These are phyloP conservation scores for Gracilaria domingensis DNA, from an alignment of 23 red algal genomes.

Conservation along the genomic window DNA sequence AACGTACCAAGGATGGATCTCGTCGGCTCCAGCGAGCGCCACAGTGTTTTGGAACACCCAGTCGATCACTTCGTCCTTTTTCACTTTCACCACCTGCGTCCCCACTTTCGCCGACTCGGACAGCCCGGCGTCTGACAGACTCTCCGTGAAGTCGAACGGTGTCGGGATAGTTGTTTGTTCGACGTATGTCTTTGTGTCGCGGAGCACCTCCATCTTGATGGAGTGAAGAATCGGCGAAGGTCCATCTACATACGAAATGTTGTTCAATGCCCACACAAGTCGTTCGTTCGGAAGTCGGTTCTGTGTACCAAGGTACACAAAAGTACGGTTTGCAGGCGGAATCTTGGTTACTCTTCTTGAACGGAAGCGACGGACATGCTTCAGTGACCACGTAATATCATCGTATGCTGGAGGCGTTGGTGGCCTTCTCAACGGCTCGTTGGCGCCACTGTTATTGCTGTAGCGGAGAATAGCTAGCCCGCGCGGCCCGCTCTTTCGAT, in stretches of 20 bases:
- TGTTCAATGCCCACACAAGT: slow-evolving; percentile 50
- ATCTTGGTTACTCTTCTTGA: slow-evolving; percentile 2
- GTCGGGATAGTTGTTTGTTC: slow-evolving; percentile 31
- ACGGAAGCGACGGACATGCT: slow-evolving; percentile 33
- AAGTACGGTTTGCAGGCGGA: slow-evolving; percentile 1
- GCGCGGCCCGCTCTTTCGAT: not conserved
- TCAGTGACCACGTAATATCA: slow-evolving; percentile 43
- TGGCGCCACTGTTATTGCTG: slow-evolving; percentile 7
- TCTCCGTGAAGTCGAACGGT: slow-evolving; percentile 38
- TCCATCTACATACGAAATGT: slow-evolving; percentile 22
- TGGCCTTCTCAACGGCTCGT: not conserved
- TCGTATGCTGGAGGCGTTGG: not conserved
- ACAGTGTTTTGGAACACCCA: slow-evolving; percentile 63
- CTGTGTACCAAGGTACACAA: slow-evolving; percentile 58
- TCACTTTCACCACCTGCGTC: slow-evolving; percentile 52
- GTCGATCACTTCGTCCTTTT: slow-evolving; percentile 64
- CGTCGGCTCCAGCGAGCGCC: slow-evolving; percentile 18
- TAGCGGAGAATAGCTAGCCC: slow-evolving; percentile 61
- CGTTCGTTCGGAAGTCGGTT: slow-evolving; percentile 27
- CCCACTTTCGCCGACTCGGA: not conserved
- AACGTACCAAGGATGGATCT: slow-evolving; percentile 57
- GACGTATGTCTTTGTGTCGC: slow-evolving; percentile 33
- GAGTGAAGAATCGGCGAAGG: slow-evolving; percentile 49
- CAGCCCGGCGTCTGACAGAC: slow-evolving; percentile 18
- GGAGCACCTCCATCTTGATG: slow-evolving; percentile 7